Percentiles rank a stretch among this genome's conserved stretches.
Conservation (phyloP, 2,329 filamentous ascomycete genomes). For the Neonectria ditissima region DNA sequence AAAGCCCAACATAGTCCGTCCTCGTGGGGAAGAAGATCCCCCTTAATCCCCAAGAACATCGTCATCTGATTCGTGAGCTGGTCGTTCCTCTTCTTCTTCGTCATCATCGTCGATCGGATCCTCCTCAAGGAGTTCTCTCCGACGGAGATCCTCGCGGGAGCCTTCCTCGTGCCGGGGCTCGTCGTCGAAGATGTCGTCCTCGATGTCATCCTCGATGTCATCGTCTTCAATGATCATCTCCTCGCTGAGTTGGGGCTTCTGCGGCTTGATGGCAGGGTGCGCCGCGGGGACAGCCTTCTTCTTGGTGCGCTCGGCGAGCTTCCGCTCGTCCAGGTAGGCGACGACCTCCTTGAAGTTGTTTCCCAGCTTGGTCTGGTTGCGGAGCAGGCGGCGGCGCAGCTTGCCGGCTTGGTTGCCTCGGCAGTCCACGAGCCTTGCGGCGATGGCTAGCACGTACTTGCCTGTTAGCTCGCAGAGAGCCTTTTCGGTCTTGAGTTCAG, state of each 20-base stretch:
- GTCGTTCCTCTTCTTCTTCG: conserved; percentile 47
- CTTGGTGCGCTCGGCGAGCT: conserved; percentile 59
- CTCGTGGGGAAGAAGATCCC: conserved; percentile 5
- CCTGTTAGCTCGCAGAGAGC: conserved; percentile 86
- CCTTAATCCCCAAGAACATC: conserved; percentile 60
- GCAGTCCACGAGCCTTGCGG: conserved; percentile 79
- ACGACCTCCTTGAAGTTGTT: conserved; percentile 88
- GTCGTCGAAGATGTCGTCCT: conserved; percentile 59
- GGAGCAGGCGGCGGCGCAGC: conserved; percentile 77
- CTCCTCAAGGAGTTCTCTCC: conserved; percentile 66
- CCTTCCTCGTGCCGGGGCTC: conserved; percentile 68
- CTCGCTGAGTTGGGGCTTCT: conserved; percentile 54
- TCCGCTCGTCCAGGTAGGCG: conserved; percentile 79
- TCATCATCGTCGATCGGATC: conserved; percentile 56
- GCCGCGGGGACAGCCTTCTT: conserved; percentile 53
- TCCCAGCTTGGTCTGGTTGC: conserved; percentile 85
- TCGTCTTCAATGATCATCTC: conserved; percentile 59
- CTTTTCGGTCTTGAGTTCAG: conserved; percentile 83
- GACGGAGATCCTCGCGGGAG: conserved; percentile 67
- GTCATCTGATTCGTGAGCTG: conserved; percentile 56
- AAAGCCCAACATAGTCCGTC: conserved; percentile 28
- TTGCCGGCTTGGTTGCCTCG: conserved; percentile 69
- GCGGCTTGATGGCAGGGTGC: conserved; percentile 41
- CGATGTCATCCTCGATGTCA: conserved; percentile 50
- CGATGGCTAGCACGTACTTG: conserved; percentile 84